These are phyloP conservation scores for Xylariaceae sp. DNA, from an alignment of 2,329 filamentous ascomycete genomes.

Conservation along the genomic window DNA sequence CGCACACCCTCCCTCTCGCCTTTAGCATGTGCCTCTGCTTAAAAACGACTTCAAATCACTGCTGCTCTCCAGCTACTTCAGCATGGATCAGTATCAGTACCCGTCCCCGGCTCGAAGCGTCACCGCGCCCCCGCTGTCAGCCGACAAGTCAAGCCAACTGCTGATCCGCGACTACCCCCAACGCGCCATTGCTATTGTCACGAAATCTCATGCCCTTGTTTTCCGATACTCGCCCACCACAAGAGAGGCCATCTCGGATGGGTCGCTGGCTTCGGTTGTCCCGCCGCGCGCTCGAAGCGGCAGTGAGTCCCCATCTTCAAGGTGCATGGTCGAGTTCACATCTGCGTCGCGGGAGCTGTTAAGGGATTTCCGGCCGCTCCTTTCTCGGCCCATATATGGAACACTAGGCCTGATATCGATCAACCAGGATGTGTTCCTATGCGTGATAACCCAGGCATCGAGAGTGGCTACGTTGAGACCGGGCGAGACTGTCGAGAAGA, in stretches of 20 bases:
- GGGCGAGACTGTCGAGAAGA: constrained; percentile 84
- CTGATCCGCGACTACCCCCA: constrained; percentile 82
- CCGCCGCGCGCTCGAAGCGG: constrained; percentile 40
- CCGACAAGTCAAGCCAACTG: constrained; percentile 65
- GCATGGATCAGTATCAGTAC: constrained; percentile 46
- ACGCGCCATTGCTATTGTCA: constrained; percentile 81
- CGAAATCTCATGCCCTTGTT: constrained; percentile 72
- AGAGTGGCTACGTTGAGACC: constrained; percentile 78
- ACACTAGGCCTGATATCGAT: constrained; percentile 85
- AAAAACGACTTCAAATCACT: constrained; percentile 15
- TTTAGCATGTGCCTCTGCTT: constrained; percentile 25
- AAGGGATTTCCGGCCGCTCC: constrained; percentile 70
- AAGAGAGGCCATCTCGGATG: constrained; percentile 54
- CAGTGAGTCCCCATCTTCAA: constrained; percentile 44
- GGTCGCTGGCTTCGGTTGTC: constrained; percentile 50
- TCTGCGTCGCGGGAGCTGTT: constrained; percentile 60
- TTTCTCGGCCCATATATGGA: constrained; percentile 69
- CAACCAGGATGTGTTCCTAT: constrained; percentile 80
- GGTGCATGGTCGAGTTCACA: constrained; percentile 86
- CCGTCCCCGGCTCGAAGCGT: constrained; percentile 39
- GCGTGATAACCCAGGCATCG: constrained; percentile 74
- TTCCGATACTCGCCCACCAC: constrained; percentile 70
- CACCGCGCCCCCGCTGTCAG: constrained; percentile 40
- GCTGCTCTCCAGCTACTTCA: constrained; percentile 25
- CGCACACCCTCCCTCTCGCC: background rate